Evolutionary conservation across 495 filamentous ascomycete genomes (phyloP).

Genomic region (Bathelium albidoporum): DNA sequence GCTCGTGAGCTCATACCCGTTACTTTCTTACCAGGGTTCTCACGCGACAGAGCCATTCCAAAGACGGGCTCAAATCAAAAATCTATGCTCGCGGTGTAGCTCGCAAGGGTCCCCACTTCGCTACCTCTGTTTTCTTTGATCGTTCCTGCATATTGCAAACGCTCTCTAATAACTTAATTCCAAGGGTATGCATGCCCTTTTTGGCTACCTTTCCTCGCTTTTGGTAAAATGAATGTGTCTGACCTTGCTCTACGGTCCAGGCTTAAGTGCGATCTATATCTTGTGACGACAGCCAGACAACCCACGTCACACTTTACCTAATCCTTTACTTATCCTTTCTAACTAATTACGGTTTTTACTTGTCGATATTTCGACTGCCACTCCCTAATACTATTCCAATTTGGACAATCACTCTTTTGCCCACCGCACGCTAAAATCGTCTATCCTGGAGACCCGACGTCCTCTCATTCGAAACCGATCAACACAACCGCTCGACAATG

Average conservation of each 20-base stretch:
- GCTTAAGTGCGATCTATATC: constrained; percentile 15
- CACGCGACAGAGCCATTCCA: constrained; percentile 13
- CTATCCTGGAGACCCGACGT: constrained; percentile 33
- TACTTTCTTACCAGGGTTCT: constrained; percentile 4
- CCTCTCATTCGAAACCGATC: constrained; percentile 33
- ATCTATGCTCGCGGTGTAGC: constrained; percentile 16
- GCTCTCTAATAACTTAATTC: constrained; percentile 19
- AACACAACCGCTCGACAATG: constrained; percentile 34
- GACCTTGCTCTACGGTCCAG: constrained; percentile 15
- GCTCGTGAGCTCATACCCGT: constrained; percentile 10
- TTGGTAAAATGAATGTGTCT: constrained; percentile 15
- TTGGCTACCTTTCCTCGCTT: constrained; percentile 8
- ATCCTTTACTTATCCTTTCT: constrained; percentile 29
- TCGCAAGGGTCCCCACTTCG: constrained; percentile 18
- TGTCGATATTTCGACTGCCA: constrained; percentile 15
- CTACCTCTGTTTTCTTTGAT: constrained; percentile 2
- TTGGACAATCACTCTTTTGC: constrained; percentile 8
- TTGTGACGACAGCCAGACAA: constrained; percentile 25
- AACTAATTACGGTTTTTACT: constrained; percentile 41
- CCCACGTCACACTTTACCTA: constrained; percentile 9
- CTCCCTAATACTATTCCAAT: constrained; percentile 17
- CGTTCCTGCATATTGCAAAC: constrained; percentile 7
- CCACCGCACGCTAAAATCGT: constrained; percentile 6
- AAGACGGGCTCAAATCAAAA: constrained; percentile 18
- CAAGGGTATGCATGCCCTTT: constrained; percentile 19